Conservation (phyloP, 2,329 filamentous ascomycete genomes). For the Trichothecium roseum region DNA sequence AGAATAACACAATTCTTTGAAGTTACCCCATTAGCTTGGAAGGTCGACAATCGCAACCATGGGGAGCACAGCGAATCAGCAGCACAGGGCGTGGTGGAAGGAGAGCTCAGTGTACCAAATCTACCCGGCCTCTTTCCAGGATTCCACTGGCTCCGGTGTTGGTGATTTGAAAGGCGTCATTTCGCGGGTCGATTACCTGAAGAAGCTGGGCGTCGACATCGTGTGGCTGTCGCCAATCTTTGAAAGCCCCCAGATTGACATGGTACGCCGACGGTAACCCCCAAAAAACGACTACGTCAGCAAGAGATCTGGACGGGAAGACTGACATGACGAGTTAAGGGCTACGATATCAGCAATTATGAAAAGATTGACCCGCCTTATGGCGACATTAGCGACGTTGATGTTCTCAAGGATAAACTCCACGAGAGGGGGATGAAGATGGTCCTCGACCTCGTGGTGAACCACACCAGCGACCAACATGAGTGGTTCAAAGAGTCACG, state of each 20-base stretch:
- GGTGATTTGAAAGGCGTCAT: slow-evolving; percentile 50
- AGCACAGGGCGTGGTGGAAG: slow-evolving; percentile 43
- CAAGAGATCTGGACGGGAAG: background rate
- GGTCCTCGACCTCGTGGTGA: slow-evolving; percentile 63
- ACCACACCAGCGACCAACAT: slow-evolving; percentile 54
- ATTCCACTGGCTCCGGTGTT: slow-evolving; percentile 43
- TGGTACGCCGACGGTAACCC: slow-evolving; percentile 27
- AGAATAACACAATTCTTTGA: too few relatives aligned
- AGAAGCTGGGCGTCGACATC: slow-evolving; percentile 45
- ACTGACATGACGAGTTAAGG: slow-evolving; percentile 19
- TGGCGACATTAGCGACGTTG: slow-evolving; percentile 57
- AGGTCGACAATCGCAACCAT: slow-evolving; percentile 8
- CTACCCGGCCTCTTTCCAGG: slow-evolving; percentile 52
- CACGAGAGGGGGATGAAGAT: slow-evolving; percentile 57
- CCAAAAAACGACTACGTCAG: too few relatives aligned
- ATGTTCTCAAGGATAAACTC: slow-evolving; percentile 48
- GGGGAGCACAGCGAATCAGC: slow-evolving; percentile 11
- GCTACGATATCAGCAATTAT: slow-evolving; percentile 64
- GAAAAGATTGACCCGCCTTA: slow-evolving; percentile 54
- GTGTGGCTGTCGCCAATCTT: slow-evolving; percentile 43
- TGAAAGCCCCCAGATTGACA: slow-evolving; percentile 50
- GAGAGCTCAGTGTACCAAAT: slow-evolving; percentile 51
- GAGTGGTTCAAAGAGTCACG: slow-evolving; percentile 48
- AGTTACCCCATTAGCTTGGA: too few relatives aligned
- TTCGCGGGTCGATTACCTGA: slow-evolving; percentile 43